Conservation (phyloP, 2,329 filamentous ascomycete species). For the Diaporthe humulicola region DNA sequence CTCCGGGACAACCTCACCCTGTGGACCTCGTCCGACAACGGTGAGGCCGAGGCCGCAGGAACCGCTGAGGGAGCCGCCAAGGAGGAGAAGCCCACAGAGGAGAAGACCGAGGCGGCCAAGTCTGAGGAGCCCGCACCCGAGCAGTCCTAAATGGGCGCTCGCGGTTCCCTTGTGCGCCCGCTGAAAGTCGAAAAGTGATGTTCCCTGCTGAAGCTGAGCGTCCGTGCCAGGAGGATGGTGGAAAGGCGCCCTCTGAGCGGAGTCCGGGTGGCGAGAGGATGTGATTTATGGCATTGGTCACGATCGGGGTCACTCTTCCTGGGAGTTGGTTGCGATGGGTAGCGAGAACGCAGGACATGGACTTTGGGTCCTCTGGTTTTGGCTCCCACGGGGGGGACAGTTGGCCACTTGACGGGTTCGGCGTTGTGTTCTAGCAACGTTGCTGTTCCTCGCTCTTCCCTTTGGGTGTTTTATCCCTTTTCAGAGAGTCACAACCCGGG, state of each 20-base stretch:
- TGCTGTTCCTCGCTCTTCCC: conserved; percentile 31
- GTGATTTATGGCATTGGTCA: conserved; percentile 45
- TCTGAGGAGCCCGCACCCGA: conserved; percentile 59
- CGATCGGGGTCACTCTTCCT: conserved; percentile 50
- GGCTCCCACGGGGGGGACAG: conserved; percentile 45
- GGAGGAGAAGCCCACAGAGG: conserved; percentile 72
- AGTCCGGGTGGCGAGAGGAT: conserved; percentile 38
- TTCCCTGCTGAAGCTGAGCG: conserved; percentile 35
- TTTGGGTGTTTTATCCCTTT: conserved; percentile 19
- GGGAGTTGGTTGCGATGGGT: conserved; percentile 54
- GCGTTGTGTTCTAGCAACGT: conserved; percentile 34
- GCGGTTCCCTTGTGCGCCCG: conserved; percentile 34
- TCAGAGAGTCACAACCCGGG: conserved; percentile 38
- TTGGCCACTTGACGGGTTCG: conserved; percentile 24
- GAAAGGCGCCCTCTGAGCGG: conserved; percentile 38
- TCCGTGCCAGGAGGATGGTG: conserved; percentile 36
- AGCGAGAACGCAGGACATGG: conserved; percentile 56
- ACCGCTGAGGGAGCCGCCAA: conserved; percentile 64
- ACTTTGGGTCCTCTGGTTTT: conserved; percentile 50
- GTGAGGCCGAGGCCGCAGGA: conserved; percentile 78
- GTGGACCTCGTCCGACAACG: conserved; percentile 95
- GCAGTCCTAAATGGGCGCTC: conserved; percentile 63
- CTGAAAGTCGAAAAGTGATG: conserved; percentile 37
- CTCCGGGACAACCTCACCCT: conserved; percentile 98
- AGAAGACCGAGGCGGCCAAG: conserved; percentile 65